Conservation (phyloP, 306 rosid species). For the Lithocarpus polystachyus region DNA sequence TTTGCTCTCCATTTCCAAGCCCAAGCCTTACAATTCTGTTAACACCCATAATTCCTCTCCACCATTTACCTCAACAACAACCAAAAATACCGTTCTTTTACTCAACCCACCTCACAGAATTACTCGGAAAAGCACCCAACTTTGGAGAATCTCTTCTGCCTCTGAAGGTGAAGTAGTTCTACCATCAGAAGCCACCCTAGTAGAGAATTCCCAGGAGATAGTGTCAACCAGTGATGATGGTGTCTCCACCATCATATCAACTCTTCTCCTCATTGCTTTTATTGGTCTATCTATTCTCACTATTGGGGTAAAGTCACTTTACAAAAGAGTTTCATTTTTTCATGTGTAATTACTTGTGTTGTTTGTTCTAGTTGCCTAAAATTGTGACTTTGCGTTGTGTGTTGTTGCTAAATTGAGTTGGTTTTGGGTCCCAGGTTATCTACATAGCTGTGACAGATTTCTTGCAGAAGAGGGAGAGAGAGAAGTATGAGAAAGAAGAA, state of each 20-base stretch:
- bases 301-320: conserved; percentile 56
- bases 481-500: conserved; percentile 81
- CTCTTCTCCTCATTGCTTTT: conserved; percentile 74
- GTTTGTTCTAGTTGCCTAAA: background rate
- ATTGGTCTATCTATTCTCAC: conserved; percentile 69
- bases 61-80: conserved; percentile 12
- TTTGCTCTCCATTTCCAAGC: conserved; percentile 30
- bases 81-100: conserved; percentile 15
- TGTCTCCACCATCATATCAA: conserved; percentile 39
- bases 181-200: conserved; percentile 34
- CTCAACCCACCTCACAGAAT: conserved; percentile 19
- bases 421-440: conserved; percentile 49
- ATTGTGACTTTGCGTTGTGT: background rate
- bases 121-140: conserved; percentile 11
- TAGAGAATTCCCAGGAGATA: conserved; percentile 50
- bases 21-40: conserved; percentile 20
- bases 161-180: conserved; percentile 37
- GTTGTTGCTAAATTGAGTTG: conserved; percentile 1
- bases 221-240: conserved; percentile 44
- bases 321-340: background rate
- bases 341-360: background rate
- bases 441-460: conserved; percentile 78
- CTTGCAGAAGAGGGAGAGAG: conserved; percentile 83
- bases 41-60: conserved; percentile 13
- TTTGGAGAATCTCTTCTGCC: conserved; percentile 32